phyloP scores from a whole-genome alignment of 495 filamentous ascomycete species.

The Penicillium diatomitis region DNA sequence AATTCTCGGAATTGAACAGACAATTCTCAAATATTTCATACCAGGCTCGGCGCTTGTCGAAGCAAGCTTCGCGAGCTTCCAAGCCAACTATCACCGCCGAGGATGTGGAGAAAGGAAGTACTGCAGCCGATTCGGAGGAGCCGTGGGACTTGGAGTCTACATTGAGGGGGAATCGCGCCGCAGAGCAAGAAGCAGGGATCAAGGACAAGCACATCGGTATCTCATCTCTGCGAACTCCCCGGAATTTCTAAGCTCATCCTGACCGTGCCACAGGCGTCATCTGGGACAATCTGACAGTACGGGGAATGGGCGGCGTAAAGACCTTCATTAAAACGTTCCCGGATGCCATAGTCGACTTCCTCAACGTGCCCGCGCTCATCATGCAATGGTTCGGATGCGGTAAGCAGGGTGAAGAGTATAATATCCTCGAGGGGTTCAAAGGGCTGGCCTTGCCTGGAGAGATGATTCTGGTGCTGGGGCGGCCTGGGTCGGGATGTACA shows the following conservation, averaged over 20 bases:
- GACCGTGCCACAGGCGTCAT: conserved; percentile 46
- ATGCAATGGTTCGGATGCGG: conserved; percentile 49
- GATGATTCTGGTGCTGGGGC: conserved; percentile 83
- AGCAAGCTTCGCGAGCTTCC: conserved; percentile 31
- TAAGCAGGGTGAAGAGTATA: conserved; percentile 54
- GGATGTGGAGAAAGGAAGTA: conserved; percentile 42
- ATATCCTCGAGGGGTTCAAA: conserved; percentile 46
- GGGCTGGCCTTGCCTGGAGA: conserved; percentile 67
- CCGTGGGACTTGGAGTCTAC: conserved; percentile 63
- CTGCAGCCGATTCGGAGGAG: conserved; percentile 40
- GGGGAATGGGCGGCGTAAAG: conserved; percentile 64
- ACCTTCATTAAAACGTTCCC: conserved; percentile 79
- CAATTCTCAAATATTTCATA: conserved; percentile 63
- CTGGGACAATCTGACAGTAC: conserved; percentile 71
- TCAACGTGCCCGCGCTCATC: conserved; percentile 56
- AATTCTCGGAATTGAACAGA: conserved; percentile 66
- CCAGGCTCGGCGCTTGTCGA: conserved; percentile 33
- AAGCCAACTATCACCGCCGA: conserved; percentile 26
- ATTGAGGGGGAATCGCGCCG: conserved; percentile 56
- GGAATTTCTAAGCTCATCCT: not conserved
- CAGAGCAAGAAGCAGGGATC: conserved; percentile 69
- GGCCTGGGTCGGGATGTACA: conserved; percentile 80
- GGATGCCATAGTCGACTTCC: conserved; percentile 67
- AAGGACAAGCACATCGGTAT: conserved; percentile 65
- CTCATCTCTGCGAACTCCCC: not conserved